Conservation (phyloP, 306 rosid species). For the Dalbergia cultrata region DNA sequence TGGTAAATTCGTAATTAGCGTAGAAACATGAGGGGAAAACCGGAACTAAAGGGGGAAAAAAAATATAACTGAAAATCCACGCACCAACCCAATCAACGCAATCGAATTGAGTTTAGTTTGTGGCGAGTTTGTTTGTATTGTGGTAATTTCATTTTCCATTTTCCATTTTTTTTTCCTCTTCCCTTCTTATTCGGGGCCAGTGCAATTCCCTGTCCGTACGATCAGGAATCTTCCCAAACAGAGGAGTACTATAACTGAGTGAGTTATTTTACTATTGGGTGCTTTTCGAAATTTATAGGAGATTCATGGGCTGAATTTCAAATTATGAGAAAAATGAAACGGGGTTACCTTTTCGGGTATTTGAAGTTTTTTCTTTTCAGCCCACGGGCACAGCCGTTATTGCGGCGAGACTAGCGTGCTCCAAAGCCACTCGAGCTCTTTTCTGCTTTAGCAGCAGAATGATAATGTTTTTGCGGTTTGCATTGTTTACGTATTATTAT, state of each 20-base stretch:
- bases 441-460: constrained; percentile 24
- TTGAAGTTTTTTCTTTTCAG: neutral
- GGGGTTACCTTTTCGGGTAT: constrained; percentile 42
- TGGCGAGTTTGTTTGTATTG: constrained; percentile 46
- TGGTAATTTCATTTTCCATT: neutral
- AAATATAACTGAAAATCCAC: constrained; percentile 40
- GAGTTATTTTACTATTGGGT: constrained; percentile 10
- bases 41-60: constrained; percentile 8
- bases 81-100: constrained; percentile 46
- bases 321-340: constrained; percentile 2
- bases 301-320: neutral
- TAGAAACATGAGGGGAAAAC: constrained; percentile 26
- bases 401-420: constrained; percentile 81
- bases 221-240: constrained; percentile 42
- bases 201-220: constrained; percentile 60
- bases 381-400: constrained; percentile 66
- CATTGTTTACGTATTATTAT: constrained; percentile 44
- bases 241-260: constrained; percentile 13
- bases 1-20: constrained; percentile 48
- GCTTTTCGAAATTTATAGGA: constrained; percentile 51
- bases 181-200: constrained; percentile 31
- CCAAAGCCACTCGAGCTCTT: constrained; percentile 14
- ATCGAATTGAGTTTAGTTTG: constrained; percentile 44
- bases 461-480: constrained; percentile 38
- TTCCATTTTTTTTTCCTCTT: too few species aligned